Evolutionary conservation across 768 basidiomycete genomes (phyloP).

Genomic region (Sistotremastrum niveocremeum): DNA sequence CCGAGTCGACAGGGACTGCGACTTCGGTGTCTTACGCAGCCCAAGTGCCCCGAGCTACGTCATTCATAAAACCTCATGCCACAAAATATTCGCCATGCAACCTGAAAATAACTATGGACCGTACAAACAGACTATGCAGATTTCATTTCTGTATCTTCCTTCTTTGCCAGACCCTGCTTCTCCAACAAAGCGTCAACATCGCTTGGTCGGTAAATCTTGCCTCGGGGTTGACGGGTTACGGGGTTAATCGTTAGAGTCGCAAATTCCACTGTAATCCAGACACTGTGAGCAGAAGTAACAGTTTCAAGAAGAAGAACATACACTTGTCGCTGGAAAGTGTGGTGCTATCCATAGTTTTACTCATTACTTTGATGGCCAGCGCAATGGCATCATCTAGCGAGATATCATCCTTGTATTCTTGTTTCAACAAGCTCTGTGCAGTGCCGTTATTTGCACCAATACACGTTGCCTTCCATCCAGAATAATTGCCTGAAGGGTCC

Average conservation of each 20-base stretch:
- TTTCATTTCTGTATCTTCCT: constrained; percentile 76
- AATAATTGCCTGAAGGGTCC: constrained; percentile 97
- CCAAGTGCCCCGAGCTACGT: too few relatives aligned
- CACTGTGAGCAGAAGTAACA: not conserved
- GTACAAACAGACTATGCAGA: constrained; percentile 17
- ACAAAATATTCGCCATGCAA: too few relatives aligned
- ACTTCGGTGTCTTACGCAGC: too few relatives aligned
- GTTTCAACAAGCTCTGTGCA: constrained; percentile 87
- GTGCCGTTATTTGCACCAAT: constrained; percentile 98
- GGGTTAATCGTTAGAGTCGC: constrained; percentile 85
- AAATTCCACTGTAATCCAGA: constrained; percentile 67
- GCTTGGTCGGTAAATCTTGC: constrained; percentile 81
- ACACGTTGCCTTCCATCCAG: constrained; percentile 95
- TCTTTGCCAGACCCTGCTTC: constrained; percentile 75
- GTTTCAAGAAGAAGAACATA: constrained; percentile 25
- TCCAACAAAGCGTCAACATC: constrained; percentile 79
- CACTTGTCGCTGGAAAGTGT: constrained; percentile 93
- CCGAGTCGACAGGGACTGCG: too few relatives aligned
- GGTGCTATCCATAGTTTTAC: constrained; percentile 99
- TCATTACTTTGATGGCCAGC: constrained; percentile 90
- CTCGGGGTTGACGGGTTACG: constrained; percentile 59
- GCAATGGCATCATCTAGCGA: constrained; percentile 81
- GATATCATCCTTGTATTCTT: constrained; percentile 97
- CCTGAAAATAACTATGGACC: not conserved
- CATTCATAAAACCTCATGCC: too few relatives aligned